phyloP scores from a whole-genome alignment of 176 grass and related monocot species.

The Musa beccarii region DNA sequence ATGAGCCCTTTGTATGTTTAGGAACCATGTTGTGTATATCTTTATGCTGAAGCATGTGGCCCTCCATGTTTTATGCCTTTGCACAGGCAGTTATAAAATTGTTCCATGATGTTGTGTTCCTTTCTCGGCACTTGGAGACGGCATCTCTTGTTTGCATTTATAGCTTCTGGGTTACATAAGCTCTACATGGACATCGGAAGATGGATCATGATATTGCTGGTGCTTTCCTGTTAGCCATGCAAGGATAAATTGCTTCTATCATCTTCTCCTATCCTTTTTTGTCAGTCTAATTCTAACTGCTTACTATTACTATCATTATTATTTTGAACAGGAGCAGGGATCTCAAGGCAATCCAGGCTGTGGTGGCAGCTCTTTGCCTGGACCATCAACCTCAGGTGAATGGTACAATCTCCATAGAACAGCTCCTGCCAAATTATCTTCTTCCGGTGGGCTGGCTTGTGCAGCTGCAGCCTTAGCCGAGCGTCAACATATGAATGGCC shows the following conservation, averaged over 20 bases:
- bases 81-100: too few species aligned
- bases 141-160: too few species aligned
- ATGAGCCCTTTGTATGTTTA: too few species aligned
- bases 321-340: conserved; percentile 64
- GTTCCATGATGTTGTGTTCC: too few species aligned
- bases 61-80: too few species aligned
- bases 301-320: conserved; percentile 1
- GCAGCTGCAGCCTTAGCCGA: conserved; percentile 80
- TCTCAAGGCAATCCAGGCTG: conserved; percentile 25
- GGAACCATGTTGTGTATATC: too few species aligned
- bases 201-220: too few species aligned
- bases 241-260: not conserved
- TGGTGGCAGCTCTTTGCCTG: conserved; percentile 8
- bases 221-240: not conserved
- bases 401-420: not conserved
- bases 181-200: too few species aligned
- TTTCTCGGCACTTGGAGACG: too few species aligned
- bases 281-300: conserved; percentile 6
- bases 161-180: too few species aligned
- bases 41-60: too few species aligned
- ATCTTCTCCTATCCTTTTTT: conserved; percentile 1
- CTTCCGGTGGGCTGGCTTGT: conserved; percentile 51
- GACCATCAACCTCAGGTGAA: conserved; percentile 11
- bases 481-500: conserved; percentile 45
- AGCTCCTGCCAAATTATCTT: conserved; percentile 25